A percentile compares a stretch with the other conserved stretches of the same genome.
These are phyloP conservation scores for Pseudogymnoascus sp. DNA, from an alignment of 2,329 filamentous ascomycete genomes.

Conservation along the genomic window DNA sequence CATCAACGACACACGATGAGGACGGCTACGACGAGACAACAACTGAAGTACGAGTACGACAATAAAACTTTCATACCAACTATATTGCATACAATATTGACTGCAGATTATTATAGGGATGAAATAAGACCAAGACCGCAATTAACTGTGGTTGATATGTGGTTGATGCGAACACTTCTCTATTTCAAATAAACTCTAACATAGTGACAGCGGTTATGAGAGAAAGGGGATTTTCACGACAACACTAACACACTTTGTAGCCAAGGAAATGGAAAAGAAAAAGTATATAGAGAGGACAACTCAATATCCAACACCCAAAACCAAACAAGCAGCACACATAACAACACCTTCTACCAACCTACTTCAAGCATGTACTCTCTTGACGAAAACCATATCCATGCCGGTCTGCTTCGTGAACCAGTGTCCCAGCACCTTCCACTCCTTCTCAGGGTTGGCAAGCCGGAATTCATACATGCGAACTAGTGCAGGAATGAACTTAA, in stretches of 20 bases:
- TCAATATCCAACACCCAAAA: background rate
- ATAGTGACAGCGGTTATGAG: background rate
- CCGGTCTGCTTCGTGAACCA: conserved; percentile 32
- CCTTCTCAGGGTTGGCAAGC: conserved; percentile 24
- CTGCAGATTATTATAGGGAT: background rate
- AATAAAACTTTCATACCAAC: background rate
- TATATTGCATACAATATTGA: background rate
- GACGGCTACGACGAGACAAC: background rate
- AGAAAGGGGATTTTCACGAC: background rate
- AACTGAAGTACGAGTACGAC: background rate
- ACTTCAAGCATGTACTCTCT: background rate
- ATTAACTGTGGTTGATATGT: background rate
- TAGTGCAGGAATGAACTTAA: conserved; percentile 29
- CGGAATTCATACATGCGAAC: conserved; percentile 24
- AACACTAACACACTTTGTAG: background rate
- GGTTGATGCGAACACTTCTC: background rate
- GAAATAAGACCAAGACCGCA: background rate
- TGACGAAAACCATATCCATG: conserved; percentile 7
- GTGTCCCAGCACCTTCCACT: conserved; percentile 31
- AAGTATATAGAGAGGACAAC: background rate
- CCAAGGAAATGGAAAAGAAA: background rate
- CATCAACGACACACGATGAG: background rate
- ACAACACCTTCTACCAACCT: background rate
- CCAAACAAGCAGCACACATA: background rate
- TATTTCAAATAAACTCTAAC: background rate